phyloP scores from a whole-genome alignment of 73 alveolate genomes.

The Breviolum minutum region DNA sequence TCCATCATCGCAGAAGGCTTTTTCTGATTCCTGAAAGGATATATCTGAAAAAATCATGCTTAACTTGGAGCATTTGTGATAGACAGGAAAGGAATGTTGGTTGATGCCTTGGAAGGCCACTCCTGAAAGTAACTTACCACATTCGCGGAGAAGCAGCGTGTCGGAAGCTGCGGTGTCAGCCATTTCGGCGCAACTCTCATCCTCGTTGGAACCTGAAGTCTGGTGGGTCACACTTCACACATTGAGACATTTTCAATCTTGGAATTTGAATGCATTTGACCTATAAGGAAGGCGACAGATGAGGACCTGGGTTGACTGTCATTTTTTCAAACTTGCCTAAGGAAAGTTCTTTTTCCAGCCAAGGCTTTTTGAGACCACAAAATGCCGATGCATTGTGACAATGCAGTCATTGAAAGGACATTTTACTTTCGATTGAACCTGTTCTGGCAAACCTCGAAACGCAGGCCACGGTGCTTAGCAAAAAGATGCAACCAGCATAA shows the following conservation, averaged over 20 bases:
- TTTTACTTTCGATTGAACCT: background rate
- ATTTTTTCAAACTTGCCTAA: background rate
- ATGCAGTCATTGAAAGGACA: background rate
- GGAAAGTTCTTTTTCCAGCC: too few species aligned
- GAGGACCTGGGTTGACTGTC: background rate
- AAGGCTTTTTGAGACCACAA: too few species aligned
- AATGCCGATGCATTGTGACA: background rate
- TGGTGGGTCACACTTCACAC: too few species aligned
- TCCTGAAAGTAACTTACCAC: background rate
- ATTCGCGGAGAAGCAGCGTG: conserved; percentile 44
- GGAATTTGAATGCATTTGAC: background rate
- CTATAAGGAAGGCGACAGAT: background rate
- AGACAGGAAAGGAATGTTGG: too few species aligned
- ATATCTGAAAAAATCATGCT: too few species aligned
- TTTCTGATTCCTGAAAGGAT: background rate
- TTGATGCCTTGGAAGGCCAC: background rate
- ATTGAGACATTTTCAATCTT: too few species aligned
- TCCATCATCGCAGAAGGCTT: background rate
- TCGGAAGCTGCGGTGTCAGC: conserved; percentile 5
- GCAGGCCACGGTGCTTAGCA: background rate
- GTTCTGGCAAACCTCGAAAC: background rate
- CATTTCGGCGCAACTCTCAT: background rate
- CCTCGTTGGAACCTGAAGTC: background rate
- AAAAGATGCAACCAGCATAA: background rate
- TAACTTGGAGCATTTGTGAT: too few species aligned